Conservation (phyloP, 2,329 filamentous ascomycete species). For the Stagonosporopsis chrysanthemi region DNA sequence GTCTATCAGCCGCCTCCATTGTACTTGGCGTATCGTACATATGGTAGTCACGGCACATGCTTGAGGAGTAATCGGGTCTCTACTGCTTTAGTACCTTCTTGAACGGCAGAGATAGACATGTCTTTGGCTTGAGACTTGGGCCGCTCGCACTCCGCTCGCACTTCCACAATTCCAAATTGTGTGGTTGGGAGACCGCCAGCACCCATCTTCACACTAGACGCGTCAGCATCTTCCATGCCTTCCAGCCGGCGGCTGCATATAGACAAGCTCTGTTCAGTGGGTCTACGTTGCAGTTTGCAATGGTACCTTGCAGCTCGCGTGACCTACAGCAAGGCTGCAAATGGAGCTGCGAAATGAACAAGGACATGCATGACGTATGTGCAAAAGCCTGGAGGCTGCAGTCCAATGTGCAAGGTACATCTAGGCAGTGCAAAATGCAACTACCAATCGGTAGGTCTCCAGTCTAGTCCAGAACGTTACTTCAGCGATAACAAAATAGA, state of each 20-base stretch:
- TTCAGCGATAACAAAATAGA: conserved; percentile 24
- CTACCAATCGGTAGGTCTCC: conserved; percentile 38
- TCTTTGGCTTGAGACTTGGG: neutral
- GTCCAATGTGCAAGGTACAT: neutral
- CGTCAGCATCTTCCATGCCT: neutral
- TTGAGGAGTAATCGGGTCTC: conserved; percentile 28
- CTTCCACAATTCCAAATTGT: neutral
- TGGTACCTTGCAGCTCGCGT: conserved; percentile 33
- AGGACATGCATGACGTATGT: conserved; percentile 10
- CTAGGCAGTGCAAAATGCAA: neutral
- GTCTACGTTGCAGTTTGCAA: conserved; percentile 17
- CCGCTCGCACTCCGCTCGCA: neutral
- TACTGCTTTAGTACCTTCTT: conserved; percentile 24
- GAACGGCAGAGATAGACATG: neutral
- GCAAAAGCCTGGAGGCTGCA: neutral
- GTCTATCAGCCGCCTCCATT: conserved; percentile 16
- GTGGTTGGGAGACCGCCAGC: neutral
- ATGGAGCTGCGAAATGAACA: conserved; percentile 10
- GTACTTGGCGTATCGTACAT: conserved; percentile 12
- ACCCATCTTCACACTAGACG: neutral
- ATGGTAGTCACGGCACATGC: conserved; percentile 28
- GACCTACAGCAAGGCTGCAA: conserved; percentile 17
- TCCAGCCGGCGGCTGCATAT: neutral
- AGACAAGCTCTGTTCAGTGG: conserved; percentile 1
- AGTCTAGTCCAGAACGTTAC: conserved; percentile 20